Percentiles rank a stretch among this genome's conserved stretches.
Evolutionary conservation across 768 basidiomycete species (phyloP).

Genomic region (Melanogaster broomeanus): DNA sequence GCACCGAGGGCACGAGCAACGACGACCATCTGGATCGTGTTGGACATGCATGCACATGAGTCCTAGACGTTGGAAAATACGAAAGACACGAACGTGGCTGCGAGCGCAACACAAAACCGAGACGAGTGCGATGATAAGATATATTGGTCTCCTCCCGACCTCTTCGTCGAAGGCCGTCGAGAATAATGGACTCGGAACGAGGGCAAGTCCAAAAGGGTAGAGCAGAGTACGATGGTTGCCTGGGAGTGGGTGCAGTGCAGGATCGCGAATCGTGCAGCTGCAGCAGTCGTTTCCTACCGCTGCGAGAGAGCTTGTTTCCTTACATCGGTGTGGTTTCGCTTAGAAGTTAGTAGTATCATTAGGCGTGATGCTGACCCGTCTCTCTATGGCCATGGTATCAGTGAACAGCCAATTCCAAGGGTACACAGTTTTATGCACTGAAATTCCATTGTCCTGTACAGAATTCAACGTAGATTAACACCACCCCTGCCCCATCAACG

Average conservation of each 20-base stretch:
- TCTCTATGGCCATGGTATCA: too few relatives aligned
- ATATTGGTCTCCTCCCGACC: constrained; percentile 62
- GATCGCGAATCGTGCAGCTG: constrained; percentile 54
- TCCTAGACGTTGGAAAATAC: background rate
- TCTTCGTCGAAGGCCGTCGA: constrained; percentile 72
- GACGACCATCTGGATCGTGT: constrained; percentile 57
- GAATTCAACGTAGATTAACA: too few relatives aligned
- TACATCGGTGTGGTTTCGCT: too few relatives aligned
- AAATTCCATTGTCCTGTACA: too few relatives aligned
- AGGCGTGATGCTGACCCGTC: too few relatives aligned
- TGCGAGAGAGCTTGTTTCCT: too few relatives aligned
- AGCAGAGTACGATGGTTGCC: constrained; percentile 50
- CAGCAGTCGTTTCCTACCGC: constrained; percentile 51
- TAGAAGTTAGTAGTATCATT: too few relatives aligned
- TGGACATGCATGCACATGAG: constrained; percentile 25
- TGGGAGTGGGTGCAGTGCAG: constrained; percentile 45
- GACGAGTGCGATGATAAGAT: constrained; percentile 49
- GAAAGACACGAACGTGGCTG: constrained; percentile 21
- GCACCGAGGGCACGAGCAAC: constrained; percentile 64
- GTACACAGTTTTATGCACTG: too few relatives aligned
- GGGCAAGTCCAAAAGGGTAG: constrained; percentile 60
- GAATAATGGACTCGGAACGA: constrained; percentile 63
- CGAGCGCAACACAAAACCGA: constrained; percentile 42
- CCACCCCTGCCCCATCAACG: too few relatives aligned
- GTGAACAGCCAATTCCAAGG: too few relatives aligned